Conservation (phyloP, 2,329 filamentous ascomycete species). For the Gremmenia infestans region DNA sequence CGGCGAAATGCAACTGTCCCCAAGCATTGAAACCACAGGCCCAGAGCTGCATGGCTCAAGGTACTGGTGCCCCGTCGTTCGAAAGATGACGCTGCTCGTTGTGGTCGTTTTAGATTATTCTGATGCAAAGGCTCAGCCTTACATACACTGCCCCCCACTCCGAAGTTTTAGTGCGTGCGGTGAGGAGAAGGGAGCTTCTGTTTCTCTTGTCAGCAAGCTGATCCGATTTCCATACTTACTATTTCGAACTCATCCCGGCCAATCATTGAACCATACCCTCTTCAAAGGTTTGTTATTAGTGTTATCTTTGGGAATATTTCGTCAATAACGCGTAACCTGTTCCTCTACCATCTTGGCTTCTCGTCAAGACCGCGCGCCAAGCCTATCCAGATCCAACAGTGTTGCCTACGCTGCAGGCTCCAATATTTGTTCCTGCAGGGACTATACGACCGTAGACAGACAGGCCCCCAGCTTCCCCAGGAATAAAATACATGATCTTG, state of each 20-base stretch:
- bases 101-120: background rate
- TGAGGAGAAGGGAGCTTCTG: background rate
- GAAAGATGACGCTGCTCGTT: background rate
- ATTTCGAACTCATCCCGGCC: background rate
- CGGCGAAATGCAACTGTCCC: conserved; percentile 44
- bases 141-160: conserved; percentile 5
- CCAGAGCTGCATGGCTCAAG: conserved; percentile 42
- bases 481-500: conserved; percentile 9
- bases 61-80: background rate
- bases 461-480: conserved; percentile 8
- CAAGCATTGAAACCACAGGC: conserved; percentile 56
- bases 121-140: conserved; percentile 8
- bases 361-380: background rate
- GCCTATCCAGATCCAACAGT: conserved; percentile 11
- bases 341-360: background rate
- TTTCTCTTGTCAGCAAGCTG: background rate
- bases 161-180: background rate
- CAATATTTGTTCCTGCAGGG: conserved; percentile 21
- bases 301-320: background rate
- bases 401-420: conserved; percentile 24
- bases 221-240: background rate
- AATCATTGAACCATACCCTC: background rate
- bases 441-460: conserved; percentile 1
- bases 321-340: background rate
- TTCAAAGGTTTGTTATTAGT: background rate